A percentile compares a stretch with the other conserved stretches of the same genome.
Conservation (phyloP, 306 rosid genomes). For the Calophaca sinica region DNA sequence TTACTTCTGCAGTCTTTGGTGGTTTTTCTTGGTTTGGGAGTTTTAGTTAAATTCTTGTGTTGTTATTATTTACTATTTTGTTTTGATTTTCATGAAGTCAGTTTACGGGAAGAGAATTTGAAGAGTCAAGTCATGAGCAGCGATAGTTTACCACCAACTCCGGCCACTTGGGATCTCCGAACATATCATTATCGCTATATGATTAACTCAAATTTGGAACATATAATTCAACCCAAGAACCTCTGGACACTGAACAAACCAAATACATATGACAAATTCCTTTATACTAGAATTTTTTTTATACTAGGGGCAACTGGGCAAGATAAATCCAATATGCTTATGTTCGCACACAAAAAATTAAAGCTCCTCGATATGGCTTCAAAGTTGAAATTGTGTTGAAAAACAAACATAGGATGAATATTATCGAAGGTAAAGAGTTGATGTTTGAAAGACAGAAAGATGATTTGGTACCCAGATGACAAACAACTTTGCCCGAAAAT, state of each 20-base stretch:
- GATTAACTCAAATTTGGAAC: constrained; percentile 40
- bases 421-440: constrained; percentile 25
- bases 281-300: neutral
- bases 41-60: too few relatives aligned
- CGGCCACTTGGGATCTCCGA: too few relatives aligned
- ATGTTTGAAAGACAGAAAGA: constrained; percentile 34
- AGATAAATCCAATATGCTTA: constrained; percentile 5
- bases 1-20: too few relatives aligned
- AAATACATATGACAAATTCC: constrained; percentile 46
- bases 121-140: too few relatives aligned
- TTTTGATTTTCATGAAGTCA: too few relatives aligned
- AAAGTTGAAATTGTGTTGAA: constrained; percentile 17
- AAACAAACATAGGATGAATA: neutral
- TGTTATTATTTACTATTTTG: too few relatives aligned
- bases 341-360: constrained; percentile 7
- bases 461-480: constrained; percentile 48
- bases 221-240: constrained; percentile 5
- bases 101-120: too few relatives aligned
- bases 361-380: constrained; percentile 12
- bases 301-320: neutral
- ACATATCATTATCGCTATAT: constrained; percentile 43
- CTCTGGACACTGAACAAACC: neutral
- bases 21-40: too few relatives aligned
- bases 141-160: too few relatives aligned
- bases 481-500: constrained; percentile 50